A percentile compares a stretch with the other conserved stretches of the same genome.
Conservation (phyloP, 306 rosid genomes). For the Ormosia emarginata region DNA sequence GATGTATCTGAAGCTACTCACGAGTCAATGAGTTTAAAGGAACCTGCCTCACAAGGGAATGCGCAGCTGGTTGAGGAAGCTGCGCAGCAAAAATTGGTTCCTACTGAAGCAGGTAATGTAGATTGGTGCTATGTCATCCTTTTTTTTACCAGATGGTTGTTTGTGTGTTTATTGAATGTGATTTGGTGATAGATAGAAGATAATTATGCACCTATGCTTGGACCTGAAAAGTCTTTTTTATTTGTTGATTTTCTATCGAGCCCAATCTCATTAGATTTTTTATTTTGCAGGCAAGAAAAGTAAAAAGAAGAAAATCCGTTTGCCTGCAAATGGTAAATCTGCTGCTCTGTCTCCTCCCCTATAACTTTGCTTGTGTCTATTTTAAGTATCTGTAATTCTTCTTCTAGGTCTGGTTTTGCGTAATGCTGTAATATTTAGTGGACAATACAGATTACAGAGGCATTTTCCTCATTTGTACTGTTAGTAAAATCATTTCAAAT, state of each 20-base stretch:
- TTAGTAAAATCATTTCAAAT: background rate
- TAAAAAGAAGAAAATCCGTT: conserved; percentile 88
- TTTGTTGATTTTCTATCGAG: background rate
- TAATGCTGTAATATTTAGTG: background rate
- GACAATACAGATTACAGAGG: background rate
- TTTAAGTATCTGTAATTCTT: background rate
- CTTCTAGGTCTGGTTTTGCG: background rate
- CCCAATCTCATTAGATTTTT: conserved; percentile 20
- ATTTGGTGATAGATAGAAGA: background rate
- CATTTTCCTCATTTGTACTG: background rate
- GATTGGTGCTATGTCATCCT: background rate
- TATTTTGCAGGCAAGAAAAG: conserved; percentile 72
- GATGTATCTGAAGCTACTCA: conserved; percentile 91
- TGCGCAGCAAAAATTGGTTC: conserved; percentile 92
- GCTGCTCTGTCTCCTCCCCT: background rate
- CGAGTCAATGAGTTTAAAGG: conserved; percentile 82
- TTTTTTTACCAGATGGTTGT: background rate
- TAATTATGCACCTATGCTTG: background rate
- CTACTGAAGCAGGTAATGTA: conserved; percentile 78
- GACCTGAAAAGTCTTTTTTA: background rate
- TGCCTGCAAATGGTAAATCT: conserved; percentile 68
- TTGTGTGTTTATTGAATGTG: background rate
- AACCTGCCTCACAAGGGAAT: conserved; percentile 87
- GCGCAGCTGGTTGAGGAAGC: conserved; percentile 84
- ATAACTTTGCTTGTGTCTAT: background rate